A percentile compares a stretch with the other conserved stretches of the same genome.
Conservation (phyloP, 2,329 filamentous ascomycete species). For the Hawksworthiomyces lignivorus region DNA sequence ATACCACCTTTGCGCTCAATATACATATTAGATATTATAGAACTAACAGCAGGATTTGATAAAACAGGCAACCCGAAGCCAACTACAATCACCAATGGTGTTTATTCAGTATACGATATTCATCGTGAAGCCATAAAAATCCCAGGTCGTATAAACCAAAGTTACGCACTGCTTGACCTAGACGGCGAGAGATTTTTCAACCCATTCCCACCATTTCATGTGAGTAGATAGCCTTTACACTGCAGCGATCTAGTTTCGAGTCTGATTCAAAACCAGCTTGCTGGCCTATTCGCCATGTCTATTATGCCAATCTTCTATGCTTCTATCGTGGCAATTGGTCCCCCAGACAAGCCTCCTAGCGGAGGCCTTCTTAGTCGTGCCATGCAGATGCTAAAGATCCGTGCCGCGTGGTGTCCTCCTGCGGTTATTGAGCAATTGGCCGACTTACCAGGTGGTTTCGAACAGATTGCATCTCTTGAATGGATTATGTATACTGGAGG, state of each 20-base stretch:
- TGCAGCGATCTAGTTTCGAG: too few species aligned
- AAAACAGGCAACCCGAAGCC: slow-evolving; percentile 12
- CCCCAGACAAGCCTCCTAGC: slow-evolving; percentile 11
- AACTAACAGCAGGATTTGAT: too few species aligned
- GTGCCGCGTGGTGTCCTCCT: slow-evolving; percentile 14
- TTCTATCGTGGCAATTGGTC: slow-evolving; percentile 8
- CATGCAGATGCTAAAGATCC: slow-evolving; percentile 14
- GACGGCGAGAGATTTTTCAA: slow-evolving; percentile 14
- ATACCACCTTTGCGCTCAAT: too few species aligned
- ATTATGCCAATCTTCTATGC: slow-evolving; percentile 15
- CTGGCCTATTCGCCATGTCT: slow-evolving; percentile 13
- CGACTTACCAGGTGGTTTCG: slow-evolving; percentile 11
- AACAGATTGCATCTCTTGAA: slow-evolving; percentile 14
- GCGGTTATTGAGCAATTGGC: slow-evolving; percentile 15
- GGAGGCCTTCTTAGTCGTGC: slow-evolving; percentile 11
- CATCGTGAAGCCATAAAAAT: slow-evolving; percentile 10
- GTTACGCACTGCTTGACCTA: slow-evolving; percentile 11
- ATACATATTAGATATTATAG: too few species aligned
- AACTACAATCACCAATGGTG: slow-evolving; percentile 15
- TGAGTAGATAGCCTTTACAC: too few species aligned
- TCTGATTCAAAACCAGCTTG: too few species aligned
- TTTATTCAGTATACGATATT: slow-evolving; percentile 12
- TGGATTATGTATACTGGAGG: slow-evolving; percentile 18
- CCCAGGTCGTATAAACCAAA: slow-evolving; percentile 15
- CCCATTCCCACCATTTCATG: slow-evolving; percentile 15